phyloP scores from a whole-genome alignment of 23 red algal species.

The Gracilaria caudata region DNA sequence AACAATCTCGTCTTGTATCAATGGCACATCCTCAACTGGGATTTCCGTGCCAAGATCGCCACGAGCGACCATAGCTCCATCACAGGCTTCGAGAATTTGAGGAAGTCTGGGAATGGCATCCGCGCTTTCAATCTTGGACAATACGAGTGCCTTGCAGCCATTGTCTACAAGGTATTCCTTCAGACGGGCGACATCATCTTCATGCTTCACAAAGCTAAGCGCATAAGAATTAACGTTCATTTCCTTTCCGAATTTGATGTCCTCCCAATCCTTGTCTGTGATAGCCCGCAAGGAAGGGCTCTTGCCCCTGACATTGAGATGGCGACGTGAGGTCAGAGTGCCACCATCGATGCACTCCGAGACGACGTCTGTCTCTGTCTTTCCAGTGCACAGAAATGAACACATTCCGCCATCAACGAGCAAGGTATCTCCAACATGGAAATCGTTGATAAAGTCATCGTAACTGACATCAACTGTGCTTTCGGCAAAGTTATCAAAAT shows the following conservation, averaged over 20 bases:
- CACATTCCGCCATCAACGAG: constrained; percentile 95
- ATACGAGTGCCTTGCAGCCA: constrained; percentile 77
- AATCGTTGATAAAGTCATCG: constrained; percentile 94
- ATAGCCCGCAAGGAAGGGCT: constrained; percentile 92
- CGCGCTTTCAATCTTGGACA: constrained; percentile 99
- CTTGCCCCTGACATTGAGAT: constrained; percentile 99
- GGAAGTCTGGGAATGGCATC: constrained; percentile 81
- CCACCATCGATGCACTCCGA: constrained; percentile 98
- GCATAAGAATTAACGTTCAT: constrained; percentile 96
- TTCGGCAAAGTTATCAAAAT: constrained; percentile 58
- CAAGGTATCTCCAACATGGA: constrained; percentile 86
- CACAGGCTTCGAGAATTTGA: constrained; percentile 86
- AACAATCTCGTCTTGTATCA: constrained; percentile 98
- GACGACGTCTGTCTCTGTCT: constrained; percentile 84
- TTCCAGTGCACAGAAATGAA: constrained; percentile 77
- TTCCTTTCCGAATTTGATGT: constrained; percentile 93
- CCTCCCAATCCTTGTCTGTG: constrained; percentile 99
- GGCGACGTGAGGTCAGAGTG: constrained; percentile 87
- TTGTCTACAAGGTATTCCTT: constrained; percentile 72
- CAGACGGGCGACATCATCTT: constrained; percentile 87
- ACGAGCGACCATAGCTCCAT: constrained; percentile 99
- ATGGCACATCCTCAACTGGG: constrained; percentile 96
- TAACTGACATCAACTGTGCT: constrained; percentile 82
- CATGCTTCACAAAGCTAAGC: constrained; percentile 98
- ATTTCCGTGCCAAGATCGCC: constrained; percentile 98